Conservation (phyloP, 257 asterid species). For the Parsonsia alboflavescens region DNA sequence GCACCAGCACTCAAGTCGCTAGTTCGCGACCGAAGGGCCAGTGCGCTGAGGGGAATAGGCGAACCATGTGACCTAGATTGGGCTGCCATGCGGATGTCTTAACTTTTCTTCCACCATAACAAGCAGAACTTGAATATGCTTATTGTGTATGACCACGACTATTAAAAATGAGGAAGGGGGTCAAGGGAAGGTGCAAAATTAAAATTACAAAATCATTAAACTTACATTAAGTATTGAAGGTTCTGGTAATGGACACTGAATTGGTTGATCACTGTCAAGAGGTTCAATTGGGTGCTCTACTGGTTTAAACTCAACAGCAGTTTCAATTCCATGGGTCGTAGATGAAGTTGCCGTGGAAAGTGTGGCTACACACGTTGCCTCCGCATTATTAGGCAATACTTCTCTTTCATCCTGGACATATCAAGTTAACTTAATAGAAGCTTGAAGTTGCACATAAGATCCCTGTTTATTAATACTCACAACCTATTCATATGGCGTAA, state of each 20-base stretch:
- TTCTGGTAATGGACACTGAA: slow-evolving; percentile 83
- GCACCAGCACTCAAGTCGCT: no score
- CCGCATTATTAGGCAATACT: slow-evolving; percentile 45
- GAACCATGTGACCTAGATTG: no score
- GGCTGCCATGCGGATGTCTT: no score
- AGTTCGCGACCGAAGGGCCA: no score
- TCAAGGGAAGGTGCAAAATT: background rate
- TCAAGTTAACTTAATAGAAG: slow-evolving; percentile 10
- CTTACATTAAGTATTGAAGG: slow-evolving; percentile 90
- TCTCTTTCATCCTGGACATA: slow-evolving; percentile 55
- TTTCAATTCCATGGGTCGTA: slow-evolving; percentile 57
- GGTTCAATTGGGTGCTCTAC: slow-evolving; percentile 79
- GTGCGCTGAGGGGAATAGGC: no score
- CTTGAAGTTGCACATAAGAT: background rate
- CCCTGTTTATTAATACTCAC: background rate
- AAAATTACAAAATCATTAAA: slow-evolving; percentile 2
- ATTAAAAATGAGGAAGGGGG: no score
- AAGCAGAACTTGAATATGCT: background rate
- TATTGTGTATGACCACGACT: no score
- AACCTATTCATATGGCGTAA: background rate
- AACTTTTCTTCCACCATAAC: background rate
- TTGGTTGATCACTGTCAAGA: slow-evolving; percentile 64
- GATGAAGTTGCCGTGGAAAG: slow-evolving; percentile 38
- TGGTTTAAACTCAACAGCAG: slow-evolving; percentile 72
- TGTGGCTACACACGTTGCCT: slow-evolving; percentile 32